Conservation (phyloP, 1,284 basidiomycete species). For the Leccinum pachyderme region DNA sequence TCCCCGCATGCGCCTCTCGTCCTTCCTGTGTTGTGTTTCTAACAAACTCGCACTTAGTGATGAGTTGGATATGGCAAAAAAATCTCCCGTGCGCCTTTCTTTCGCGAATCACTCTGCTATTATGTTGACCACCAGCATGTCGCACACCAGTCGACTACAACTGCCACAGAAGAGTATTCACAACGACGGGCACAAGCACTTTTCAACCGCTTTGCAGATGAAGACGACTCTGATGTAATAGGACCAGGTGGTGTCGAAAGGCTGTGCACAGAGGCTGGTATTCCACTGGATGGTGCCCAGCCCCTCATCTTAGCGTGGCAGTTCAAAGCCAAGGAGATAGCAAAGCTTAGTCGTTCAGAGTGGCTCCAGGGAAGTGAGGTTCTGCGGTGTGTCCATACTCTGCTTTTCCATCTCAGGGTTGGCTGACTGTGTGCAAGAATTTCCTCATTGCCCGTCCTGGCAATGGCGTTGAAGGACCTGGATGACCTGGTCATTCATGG, state of each 20-base stretch:
- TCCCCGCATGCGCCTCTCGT: slow-evolving; percentile 48
- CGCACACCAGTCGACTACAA: slow-evolving; percentile 9
- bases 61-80: slow-evolving; percentile 34
- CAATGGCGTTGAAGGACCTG: slow-evolving; percentile 54
- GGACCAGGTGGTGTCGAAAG: slow-evolving; percentile 66
- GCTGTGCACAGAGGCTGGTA: slow-evolving; percentile 60
- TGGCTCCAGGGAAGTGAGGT: slow-evolving; percentile 61
- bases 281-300: slow-evolving; percentile 66
- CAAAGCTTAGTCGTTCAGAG: slow-evolving; percentile 59
- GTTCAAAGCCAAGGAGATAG: slow-evolving; percentile 65
- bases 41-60: slow-evolving; percentile 48
- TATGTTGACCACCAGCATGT: slow-evolving; percentile 3
- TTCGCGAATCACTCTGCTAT: neutral
- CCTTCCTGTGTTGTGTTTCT: slow-evolving; percentile 54
- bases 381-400: slow-evolving; percentile 48
- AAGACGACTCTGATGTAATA: slow-evolving; percentile 55
- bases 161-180: slow-evolving; percentile 47
- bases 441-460: slow-evolving; percentile 51
- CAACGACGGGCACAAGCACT: slow-evolving; percentile 48
- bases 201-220: slow-evolving; percentile 64
- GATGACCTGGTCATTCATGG: slow-evolving; percentile 58
- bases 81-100: slow-evolving; percentile 20
- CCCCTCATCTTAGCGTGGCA: slow-evolving; percentile 76
- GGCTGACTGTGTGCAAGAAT: slow-evolving; percentile 42
- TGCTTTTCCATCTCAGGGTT: neutral